Percentiles rank a stretch among this genome's conserved stretches.
phyloP scores from a whole-genome alignment of 352 stramenopile species.

The Phytophthora uliginosa region DNA sequence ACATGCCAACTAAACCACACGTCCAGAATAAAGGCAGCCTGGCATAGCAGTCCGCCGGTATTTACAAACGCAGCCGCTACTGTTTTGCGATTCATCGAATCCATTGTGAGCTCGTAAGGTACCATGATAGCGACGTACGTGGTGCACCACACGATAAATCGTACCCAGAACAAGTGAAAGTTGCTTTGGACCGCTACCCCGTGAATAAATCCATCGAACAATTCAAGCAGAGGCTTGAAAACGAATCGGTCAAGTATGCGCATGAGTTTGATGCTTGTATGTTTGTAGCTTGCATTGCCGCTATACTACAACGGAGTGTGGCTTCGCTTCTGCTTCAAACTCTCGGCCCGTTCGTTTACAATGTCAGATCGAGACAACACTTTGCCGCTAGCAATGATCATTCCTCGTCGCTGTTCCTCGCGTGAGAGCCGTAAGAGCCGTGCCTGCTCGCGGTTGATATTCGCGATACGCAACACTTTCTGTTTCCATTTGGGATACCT shows the following conservation, averaged over 20 bases:
- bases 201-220: constrained; percentile 14
- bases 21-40: constrained; percentile 50
- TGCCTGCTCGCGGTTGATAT: constrained; percentile 58
- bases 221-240: background rate
- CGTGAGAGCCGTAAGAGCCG: constrained; percentile 28
- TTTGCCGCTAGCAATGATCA: background rate
- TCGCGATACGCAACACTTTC: constrained; percentile 69
- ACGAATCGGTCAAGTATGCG: background rate
- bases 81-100: constrained; percentile 29
- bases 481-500: constrained; percentile 70
- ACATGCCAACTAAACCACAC: constrained; percentile 57
- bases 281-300: background rate
- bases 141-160: constrained; percentile 30
- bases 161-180: constrained; percentile 52
- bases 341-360: constrained; percentile 21
- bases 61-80: constrained; percentile 17
- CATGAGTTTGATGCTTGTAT: background rate
- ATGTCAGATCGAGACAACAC: constrained; percentile 21
- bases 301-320: background rate
- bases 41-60: constrained; percentile 33
- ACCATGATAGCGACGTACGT: constrained; percentile 49
- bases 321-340: constrained; percentile 13
- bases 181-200: constrained; percentile 46
- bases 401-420: constrained; percentile 9
- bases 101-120: constrained; percentile 55